A percentile compares a stretch with the other conserved stretches of the same genome.
phyloP scores from a whole-genome alignment of 345 rosid species.

The Gynandropsis gynandra region DNA sequence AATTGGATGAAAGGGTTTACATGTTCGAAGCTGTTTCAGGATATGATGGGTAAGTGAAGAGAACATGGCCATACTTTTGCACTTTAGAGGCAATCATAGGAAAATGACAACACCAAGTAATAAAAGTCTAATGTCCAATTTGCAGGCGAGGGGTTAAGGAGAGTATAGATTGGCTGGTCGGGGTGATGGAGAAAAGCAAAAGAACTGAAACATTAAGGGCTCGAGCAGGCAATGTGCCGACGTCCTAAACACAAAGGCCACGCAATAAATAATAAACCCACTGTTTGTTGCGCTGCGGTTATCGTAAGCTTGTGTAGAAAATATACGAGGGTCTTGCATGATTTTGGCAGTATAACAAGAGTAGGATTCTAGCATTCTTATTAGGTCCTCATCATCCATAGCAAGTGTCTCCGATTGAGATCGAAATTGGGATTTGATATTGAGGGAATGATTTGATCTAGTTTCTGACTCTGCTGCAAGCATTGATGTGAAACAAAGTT shows the following conservation, averaged over 20 bases:
- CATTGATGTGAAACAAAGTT: slow-evolving; percentile 10
- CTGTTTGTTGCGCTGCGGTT: too few species aligned
- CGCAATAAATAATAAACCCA: slow-evolving; percentile 1
- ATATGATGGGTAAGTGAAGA: slow-evolving; percentile 66
- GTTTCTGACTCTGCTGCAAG: background rate
- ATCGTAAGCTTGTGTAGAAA: slow-evolving; percentile 41
- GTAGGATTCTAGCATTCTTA: slow-evolving; percentile 19
- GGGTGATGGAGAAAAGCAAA: slow-evolving; percentile 96
- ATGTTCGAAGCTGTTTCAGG: slow-evolving; percentile 94
- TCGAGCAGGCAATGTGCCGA: slow-evolving; percentile 47
- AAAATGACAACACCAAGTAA: background rate
- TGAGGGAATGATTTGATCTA: slow-evolving; percentile 1
- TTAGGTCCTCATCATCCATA: background rate
- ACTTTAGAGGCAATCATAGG: background rate
- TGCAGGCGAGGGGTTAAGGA: slow-evolving; percentile 84
- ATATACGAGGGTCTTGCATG: slow-evolving; percentile 30
- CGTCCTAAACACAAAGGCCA: slow-evolving; percentile 17
- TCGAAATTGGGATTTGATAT: background rate
- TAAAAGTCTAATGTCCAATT: background rate
- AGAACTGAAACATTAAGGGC: slow-evolving; percentile 81
- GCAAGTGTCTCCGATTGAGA: slow-evolving; percentile 7
- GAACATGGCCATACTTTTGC: background rate
- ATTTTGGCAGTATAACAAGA: slow-evolving; percentile 19
- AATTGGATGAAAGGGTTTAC: slow-evolving; percentile 85
- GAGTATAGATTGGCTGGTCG: slow-evolving; percentile 83